A percentile compares a stretch with the other conserved stretches of the same genome.
These are phyloP conservation scores for Sambucus nigra DNA, from an alignment of 129 eudicot genomes.

Conservation along the genomic window DNA sequence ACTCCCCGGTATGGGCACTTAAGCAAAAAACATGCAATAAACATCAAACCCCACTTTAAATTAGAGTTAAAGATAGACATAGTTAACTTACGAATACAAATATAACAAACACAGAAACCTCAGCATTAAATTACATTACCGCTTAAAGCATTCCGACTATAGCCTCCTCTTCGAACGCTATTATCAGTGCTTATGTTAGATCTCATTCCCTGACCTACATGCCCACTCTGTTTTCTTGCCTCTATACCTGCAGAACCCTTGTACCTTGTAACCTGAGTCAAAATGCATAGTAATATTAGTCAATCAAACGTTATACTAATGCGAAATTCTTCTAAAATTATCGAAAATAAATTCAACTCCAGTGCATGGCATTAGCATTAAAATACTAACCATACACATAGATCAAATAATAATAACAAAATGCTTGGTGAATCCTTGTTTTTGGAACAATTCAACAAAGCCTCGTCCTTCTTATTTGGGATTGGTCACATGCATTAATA, in stretches of 20 bases:
- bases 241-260: slow-evolving; percentile 28
- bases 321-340: neutral
- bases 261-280: slow-evolving; percentile 31
- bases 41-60: no score
- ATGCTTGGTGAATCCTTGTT: neutral
- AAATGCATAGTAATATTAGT: neutral
- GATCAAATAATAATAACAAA: neutral
- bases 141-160: slow-evolving; percentile 31
- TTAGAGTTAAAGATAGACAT: no score
- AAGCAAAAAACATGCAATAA: no score
- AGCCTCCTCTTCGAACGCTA: slow-evolving; percentile 46
- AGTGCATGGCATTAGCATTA: no score
- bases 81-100: neutral
- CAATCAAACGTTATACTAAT: no score
- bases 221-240: slow-evolving; percentile 29
- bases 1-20: no score
- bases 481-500: no score
- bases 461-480: no score
- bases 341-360: neutral
- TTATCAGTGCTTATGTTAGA: slow-evolving; percentile 33
- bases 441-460: no score
- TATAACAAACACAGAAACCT: neutral
- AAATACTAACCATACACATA: no score
- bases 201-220: slow-evolving; percentile 28
- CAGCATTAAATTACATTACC: slow-evolving; percentile 33